Base-by-base conservation (phyloP, 1,284 basidiomycete species). In the Ganoderma resinaceum region DNA sequence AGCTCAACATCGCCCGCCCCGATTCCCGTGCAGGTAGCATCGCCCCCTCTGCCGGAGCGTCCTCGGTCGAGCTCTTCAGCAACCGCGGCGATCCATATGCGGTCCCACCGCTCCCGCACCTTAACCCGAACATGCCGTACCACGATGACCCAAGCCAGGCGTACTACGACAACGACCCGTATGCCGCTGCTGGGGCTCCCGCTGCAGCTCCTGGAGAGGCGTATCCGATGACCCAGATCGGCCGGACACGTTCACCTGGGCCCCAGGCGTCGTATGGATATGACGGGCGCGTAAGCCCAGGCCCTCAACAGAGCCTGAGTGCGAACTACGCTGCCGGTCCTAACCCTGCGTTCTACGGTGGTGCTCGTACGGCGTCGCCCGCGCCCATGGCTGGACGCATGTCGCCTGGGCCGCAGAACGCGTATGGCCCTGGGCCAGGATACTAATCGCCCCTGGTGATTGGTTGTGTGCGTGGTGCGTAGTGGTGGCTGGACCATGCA, bases 201-300 rank as follows among this genome's bases (percentile, higher is more conserved):
- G 91, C 91, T 14, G 82, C 91, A 1, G 75, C 71, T 61, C 74
- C 63, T 60, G 76, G 74, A 43, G 92, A 93, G 77, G 84, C 87
- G 20, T 91, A 92, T 64, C 90, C 91, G 20, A 94, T 94, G 92
- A 93, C 87, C 0, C 91, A 93, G 73, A 87, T 93, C 82, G 82
- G 80, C 23, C 76, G 80, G 46, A 77, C 82, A 40, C 75, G 76
- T 18, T 77, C 76, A 18, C 79, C 79, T 0, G 79, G 74, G 11
- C 79, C 79, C 1, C 83, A 82, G 76, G 78, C 75, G 76, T 81
- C 75, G 61, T 79, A 78, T 70, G 79, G 76, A 2, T 78, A 78
- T 40, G 74, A 76, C 57, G 74, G 73, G 26, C 72, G 76, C 37
- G 68, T 65, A 14, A 75, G 76, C 63, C 73, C 74, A 12, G 72